A percentile compares a stretch with the other conserved stretches of the same genome.
phyloP scores from a whole-genome alignment of 306 rosid species.

The Cicer arietinum region DNA sequence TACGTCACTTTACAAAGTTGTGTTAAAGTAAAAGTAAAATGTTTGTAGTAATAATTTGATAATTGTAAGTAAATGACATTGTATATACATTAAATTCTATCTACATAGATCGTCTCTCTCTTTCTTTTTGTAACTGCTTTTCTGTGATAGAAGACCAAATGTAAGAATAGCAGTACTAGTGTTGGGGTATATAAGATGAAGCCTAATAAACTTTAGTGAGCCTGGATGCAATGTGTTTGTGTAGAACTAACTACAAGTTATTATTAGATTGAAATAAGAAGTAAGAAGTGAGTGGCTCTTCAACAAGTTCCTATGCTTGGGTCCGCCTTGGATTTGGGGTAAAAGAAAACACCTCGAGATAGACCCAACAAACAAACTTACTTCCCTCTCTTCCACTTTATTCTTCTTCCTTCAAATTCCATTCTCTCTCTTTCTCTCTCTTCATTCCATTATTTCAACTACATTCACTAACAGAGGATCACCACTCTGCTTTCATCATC shows the following conservation, averaged over 20 bases:
- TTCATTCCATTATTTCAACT: conserved; percentile 41
- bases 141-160: too few relatives aligned
- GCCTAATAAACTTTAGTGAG: too few relatives aligned
- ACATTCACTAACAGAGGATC: conserved; percentile 52
- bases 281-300: conserved; percentile 49
- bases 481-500: conserved; percentile 39
- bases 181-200: too few relatives aligned
- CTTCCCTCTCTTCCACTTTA: conserved; percentile 54
- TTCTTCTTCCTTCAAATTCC: conserved; percentile 57
- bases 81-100: too few relatives aligned
- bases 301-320: conserved; percentile 63
- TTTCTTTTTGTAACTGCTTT: too few relatives aligned
- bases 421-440: conserved; percentile 46
- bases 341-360: conserved; percentile 53
- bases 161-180: too few relatives aligned
- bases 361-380: conserved; percentile 50
- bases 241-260: conserved; percentile 32
- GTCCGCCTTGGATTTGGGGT: conserved; percentile 79
- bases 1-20: too few relatives aligned
- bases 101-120: too few relatives aligned
- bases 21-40: too few relatives aligned
- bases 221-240: not conserved
- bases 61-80: too few relatives aligned
- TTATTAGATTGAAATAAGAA: too few relatives aligned
- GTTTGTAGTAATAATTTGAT: too few relatives aligned